A percentile compares a stretch with the other conserved stretches of the same genome.
Evolutionary conservation across 129 eudicot species (phyloP).

Genomic region (Solidago caesia): DNA sequence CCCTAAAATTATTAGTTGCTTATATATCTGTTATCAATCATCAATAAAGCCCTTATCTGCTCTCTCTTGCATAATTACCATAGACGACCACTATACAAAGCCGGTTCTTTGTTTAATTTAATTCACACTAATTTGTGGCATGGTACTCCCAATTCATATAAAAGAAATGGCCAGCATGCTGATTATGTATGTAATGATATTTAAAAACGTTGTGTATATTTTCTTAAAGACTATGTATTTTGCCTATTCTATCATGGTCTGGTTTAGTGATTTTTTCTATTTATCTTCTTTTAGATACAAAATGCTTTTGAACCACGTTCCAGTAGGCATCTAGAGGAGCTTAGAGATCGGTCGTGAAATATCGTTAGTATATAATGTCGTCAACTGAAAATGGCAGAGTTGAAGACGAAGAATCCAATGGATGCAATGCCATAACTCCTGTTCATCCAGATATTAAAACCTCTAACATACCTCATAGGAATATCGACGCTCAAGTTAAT

Average conservation of each 20-base stretch:
- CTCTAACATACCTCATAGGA: slow-evolving; percentile 39
- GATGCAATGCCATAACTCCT: slow-evolving; percentile 34
- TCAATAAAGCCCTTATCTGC: too few relatives aligned
- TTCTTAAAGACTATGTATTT: too few relatives aligned
- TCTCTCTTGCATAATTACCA: too few relatives aligned
- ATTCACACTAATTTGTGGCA: background rate
- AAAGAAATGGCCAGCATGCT: background rate
- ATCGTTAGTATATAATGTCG: slow-evolving; percentile 31
- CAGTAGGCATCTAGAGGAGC: slow-evolving; percentile 10
- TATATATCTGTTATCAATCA: too few relatives aligned
- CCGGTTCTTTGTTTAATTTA: too few relatives aligned
- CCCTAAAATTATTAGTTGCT: too few relatives aligned
- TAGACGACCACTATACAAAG: too few relatives aligned
- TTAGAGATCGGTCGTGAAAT: slow-evolving; percentile 12
- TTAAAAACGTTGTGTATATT: background rate
- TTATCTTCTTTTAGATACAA: background rate
- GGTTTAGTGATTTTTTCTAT: background rate
- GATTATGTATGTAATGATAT: background rate
- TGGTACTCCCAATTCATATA: background rate
- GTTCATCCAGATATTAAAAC: slow-evolving; percentile 42
- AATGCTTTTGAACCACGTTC: slow-evolving; percentile 22
- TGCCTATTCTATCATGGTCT: background rate
- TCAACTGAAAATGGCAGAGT: slow-evolving; percentile 36
- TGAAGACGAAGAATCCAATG: slow-evolving; percentile 35
- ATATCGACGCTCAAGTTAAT: slow-evolving; percentile 20